Percentiles rank a stretch among this genome's conserved stretches.
Evolutionary conservation across 441 rosid species (phyloP).

Genomic region (Erysimum cheiri): DNA sequence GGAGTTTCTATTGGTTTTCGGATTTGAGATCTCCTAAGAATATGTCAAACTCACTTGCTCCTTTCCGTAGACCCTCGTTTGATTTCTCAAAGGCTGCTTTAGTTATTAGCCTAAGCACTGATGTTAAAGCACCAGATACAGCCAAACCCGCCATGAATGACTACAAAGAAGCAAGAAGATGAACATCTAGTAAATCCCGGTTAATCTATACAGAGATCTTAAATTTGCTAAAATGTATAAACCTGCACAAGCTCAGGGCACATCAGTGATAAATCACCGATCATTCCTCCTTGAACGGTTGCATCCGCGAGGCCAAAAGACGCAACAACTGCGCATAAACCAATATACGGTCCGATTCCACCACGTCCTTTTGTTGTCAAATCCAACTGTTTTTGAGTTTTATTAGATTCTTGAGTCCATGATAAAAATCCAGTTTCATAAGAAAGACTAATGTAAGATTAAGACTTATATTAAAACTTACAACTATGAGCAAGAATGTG

Average conservation of each 20-base stretch:
- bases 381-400: slow-evolving; percentile 57
- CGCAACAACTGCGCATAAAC: slow-evolving; percentile 68
- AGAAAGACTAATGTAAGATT: background rate
- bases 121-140: slow-evolving; percentile 78
- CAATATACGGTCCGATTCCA: slow-evolving; percentile 69
- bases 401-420: slow-evolving; percentile 6
- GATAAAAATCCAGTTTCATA: background rate
- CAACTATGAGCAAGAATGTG: slow-evolving; percentile 66
- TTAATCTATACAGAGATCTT: background rate
- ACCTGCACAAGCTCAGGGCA: slow-evolving; percentile 86
- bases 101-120: slow-evolving; percentile 71
- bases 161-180: slow-evolving; percentile 44
- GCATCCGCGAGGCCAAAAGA: slow-evolving; percentile 81
- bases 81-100: slow-evolving; percentile 74
- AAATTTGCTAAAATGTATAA: background rate
- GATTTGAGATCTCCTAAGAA: background rate
- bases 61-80: slow-evolving; percentile 61
- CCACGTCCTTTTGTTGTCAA: slow-evolving; percentile 52
- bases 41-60: slow-evolving; percentile 53
- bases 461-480: slow-evolving; percentile 40
- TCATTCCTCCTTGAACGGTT: slow-evolving; percentile 81
- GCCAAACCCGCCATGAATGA: slow-evolving; percentile 82
- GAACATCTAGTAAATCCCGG: background rate
- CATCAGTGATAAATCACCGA: slow-evolving; percentile 87
- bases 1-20: background rate